A percentile compares a stretch with the other conserved stretches of the same genome.
These are phyloP conservation scores for Aureobasidium sp. DNA, from an alignment of 2,329 filamentous ascomycete species.

Conservation along the genomic window DNA sequence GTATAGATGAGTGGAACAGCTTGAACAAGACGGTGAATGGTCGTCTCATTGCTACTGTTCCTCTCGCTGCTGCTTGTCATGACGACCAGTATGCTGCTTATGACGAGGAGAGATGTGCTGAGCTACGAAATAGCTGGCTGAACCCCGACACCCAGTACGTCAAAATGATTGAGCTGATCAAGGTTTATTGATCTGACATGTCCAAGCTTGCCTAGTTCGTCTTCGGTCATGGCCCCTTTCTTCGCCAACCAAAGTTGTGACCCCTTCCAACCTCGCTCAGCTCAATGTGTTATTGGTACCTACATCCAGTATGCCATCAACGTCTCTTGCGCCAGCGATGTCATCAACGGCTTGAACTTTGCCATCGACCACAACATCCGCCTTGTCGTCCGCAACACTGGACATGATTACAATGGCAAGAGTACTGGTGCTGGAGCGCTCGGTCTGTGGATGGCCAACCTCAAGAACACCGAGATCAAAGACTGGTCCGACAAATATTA, in stretches of 20 bases:
- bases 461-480: slow-evolving; percentile 40
- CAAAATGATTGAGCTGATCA: background rate
- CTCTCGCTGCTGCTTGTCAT: slow-evolving; percentile 47
- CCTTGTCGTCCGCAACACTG: slow-evolving; percentile 37
- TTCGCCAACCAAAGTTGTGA: slow-evolving; percentile 34
- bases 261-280: slow-evolving; percentile 27
- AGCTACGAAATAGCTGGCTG: slow-evolving; percentile 36
- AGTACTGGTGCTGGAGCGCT: slow-evolving; percentile 54
- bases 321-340: slow-evolving; percentile 20
- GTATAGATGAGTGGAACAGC: slow-evolving; percentile 34
- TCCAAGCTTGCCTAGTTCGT: slow-evolving; percentile 21
- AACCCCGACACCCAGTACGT: slow-evolving; percentile 33
- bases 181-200: background rate
- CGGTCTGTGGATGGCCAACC: slow-evolving; percentile 48
- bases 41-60: slow-evolving; percentile 43
- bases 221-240: slow-evolving; percentile 21
- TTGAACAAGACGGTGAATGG: slow-evolving; percentile 47
- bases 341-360: slow-evolving; percentile 28
- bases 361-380: slow-evolving; percentile 42
- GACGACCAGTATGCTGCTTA: slow-evolving; percentile 30
- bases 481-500: slow-evolving; percentile 37
- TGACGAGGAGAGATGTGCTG: slow-evolving; percentile 35
- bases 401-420: slow-evolving; percentile 44
- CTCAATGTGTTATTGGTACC: slow-evolving; percentile 36
- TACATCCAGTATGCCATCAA: slow-evolving; percentile 29